These are phyloP conservation scores for Lentinula sp. DNA, from an alignment of 768 basidiomycete species.

Conservation along the genomic window DNA sequence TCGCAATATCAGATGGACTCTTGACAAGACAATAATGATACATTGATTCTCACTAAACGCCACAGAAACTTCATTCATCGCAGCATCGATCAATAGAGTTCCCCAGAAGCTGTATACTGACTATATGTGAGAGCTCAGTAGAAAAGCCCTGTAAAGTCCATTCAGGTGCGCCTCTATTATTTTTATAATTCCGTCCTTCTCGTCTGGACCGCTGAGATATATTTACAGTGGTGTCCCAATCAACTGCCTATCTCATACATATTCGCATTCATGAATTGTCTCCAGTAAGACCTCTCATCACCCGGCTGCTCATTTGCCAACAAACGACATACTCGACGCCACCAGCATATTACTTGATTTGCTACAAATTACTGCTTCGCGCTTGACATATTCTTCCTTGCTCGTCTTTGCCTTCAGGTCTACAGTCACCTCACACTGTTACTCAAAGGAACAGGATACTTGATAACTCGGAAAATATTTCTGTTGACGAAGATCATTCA, in stretches of 20 bases:
- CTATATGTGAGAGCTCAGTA: neutral
- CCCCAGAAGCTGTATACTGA: neutral
- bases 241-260: neutral
- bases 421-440: too few species aligned
- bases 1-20: neutral
- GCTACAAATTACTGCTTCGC: neutral
- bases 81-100: neutral
- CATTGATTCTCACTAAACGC: neutral
- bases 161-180: neutral
- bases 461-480: neutral
- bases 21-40: neutral
- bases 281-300: neutral
- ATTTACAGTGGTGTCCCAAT: neutral
- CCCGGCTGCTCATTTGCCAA: neutral
- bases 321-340: neutral
- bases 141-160: neutral
- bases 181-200: neutral
- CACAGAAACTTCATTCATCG: neutral
- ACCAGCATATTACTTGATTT: neutral
- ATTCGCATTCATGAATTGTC: neutral
- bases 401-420: too few species aligned
- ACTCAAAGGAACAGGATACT: neutral
- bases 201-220: neutral
- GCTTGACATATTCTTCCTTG: neutral
- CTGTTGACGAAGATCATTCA: neutral